These are phyloP conservation scores for Magnaporthiopsis incrustans DNA, from an alignment of 2,329 filamentous ascomycete genomes.

Conservation along the genomic window DNA sequence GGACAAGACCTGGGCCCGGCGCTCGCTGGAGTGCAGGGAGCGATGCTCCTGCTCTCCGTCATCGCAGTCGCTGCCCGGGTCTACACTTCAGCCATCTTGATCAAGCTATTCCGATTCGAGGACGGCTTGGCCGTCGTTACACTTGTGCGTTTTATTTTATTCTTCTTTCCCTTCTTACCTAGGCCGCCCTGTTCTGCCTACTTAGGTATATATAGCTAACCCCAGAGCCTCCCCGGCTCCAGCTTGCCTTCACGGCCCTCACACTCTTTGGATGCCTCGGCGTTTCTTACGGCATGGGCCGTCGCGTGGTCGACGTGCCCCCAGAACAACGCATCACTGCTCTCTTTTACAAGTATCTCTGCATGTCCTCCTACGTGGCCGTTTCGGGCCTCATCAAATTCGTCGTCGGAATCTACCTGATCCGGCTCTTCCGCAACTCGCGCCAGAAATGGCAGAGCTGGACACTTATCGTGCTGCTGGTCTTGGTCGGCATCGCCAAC, in stretches of 20 bases:
- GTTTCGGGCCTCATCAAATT: slow-evolving; percentile 28
- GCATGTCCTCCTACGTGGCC: slow-evolving; percentile 30
- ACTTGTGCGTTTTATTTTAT: too few relatives aligned
- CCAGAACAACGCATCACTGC: slow-evolving; percentile 15
- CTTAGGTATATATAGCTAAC: too few relatives aligned
- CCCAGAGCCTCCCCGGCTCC: too few relatives aligned
- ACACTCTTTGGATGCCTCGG: slow-evolving; percentile 19
- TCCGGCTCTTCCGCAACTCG: slow-evolving; percentile 23
- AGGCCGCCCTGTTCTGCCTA: too few relatives aligned
- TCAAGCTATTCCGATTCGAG: slow-evolving; percentile 23
- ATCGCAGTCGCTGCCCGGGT: slow-evolving; percentile 21
- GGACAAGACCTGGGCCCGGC: slow-evolving; percentile 15
- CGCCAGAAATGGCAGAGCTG: slow-evolving; percentile 19
- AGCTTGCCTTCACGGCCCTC: slow-evolving; percentile 12
- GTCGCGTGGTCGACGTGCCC: slow-evolving; percentile 14
- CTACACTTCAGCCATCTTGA: slow-evolving; percentile 24
- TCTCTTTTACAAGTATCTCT: slow-evolving; percentile 31
- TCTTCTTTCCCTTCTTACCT: too few relatives aligned
- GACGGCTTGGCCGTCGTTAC: slow-evolving; percentile 26
- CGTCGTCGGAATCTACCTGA: slow-evolving; percentile 30
- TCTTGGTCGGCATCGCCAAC: slow-evolving; percentile 25
- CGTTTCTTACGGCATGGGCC: slow-evolving; percentile 20
- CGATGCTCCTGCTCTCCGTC: slow-evolving; percentile 26
- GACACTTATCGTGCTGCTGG: slow-evolving; percentile 22
- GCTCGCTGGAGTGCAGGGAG: slow-evolving; percentile 18